Base-by-base conservation (phyloP, 2,329 filamentous ascomycete species). In the Hypoxylon sp. region DNA sequence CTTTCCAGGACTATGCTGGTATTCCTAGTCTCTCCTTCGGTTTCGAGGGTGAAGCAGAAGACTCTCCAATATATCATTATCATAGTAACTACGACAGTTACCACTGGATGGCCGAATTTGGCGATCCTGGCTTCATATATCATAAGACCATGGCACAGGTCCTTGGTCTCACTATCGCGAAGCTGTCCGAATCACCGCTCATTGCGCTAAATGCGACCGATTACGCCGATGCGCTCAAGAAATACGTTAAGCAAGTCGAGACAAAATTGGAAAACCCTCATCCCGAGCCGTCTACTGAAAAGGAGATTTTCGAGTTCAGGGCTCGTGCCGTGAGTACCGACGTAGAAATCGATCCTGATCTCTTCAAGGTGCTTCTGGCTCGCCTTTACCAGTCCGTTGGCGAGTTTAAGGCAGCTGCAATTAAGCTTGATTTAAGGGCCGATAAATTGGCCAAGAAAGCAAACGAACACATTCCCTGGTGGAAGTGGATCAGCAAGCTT, bases 21-120 rank as follows among this genome's bases (percentile, higher is more conserved):
- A 81, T 92, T 41, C 84, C 90, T 6, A 87, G 84, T 65, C 74
- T 91, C 13, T 87, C 91, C 71, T 82, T 91, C 52, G 84, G 85
- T 24, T 92, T 91, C 72, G 75, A 75, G 15, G 73, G 70, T 6
- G 77, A 77, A 22, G 60, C 69, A 0, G 73, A 77, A 1, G 82
- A 84, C 44, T 76, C 82, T 1, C 79, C 89, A 0, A 82, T 92
- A 2, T 92, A 93, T 74, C 90, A 92, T 72, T 97, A 97, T 77
- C 93, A 97, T 79, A 90, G 89, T 75, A 97, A 97, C 80, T 97
- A 96, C 77, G 93, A 97, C 76, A 92, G 89, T 72, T 95, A 93
- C 76, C 82, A 90, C 77, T 97, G 94, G 93, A 96, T 97, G 92
- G 84, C 89, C 56, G 86, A 84, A 22, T 95, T 87, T 66, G 93